Percentiles rank a stretch among this genome's conserved stretches.
Evolutionary conservation across 768 basidiomycete species (phyloP).

Genomic region (Tylopilus balloui): DNA sequence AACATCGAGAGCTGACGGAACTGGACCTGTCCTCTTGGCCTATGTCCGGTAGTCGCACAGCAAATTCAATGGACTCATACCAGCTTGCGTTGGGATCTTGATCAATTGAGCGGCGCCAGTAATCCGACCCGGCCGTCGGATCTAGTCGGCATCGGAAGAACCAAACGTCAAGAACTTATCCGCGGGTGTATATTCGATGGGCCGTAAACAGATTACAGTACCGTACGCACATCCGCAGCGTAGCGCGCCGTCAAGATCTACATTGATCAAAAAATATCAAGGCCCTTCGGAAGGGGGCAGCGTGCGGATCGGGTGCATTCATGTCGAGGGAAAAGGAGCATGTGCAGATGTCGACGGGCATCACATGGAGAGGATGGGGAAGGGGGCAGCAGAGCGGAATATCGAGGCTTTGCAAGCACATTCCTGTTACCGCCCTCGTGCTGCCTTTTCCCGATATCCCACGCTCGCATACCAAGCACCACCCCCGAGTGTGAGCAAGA

Average conservation of each 20-base stretch:
- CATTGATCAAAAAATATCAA: background rate
- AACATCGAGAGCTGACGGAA: too few relatives aligned
- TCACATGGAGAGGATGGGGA: background rate
- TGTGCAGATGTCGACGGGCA: background rate
- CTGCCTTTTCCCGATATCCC: conserved; percentile 51
- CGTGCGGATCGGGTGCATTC: background rate
- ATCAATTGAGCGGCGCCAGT: too few relatives aligned
- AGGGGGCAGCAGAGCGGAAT: background rate
- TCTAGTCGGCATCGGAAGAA: background rate
- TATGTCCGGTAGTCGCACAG: too few relatives aligned
- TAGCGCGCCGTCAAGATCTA: background rate
- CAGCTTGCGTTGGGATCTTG: too few relatives aligned
- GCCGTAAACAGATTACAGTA: background rate
- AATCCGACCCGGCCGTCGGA: too few relatives aligned
- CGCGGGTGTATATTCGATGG: background rate
- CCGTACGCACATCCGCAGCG: background rate
- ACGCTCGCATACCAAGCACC: conserved; percentile 78
- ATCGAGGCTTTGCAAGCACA: background rate
- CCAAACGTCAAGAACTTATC: background rate
- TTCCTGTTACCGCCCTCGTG: conserved; percentile 15
- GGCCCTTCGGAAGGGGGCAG: background rate
- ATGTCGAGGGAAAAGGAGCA: background rate
- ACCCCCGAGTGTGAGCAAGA: conserved; percentile 77
- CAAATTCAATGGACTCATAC: too few relatives aligned
- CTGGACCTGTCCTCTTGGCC: too few relatives aligned